These are phyloP conservation scores for Penicillium silybi DNA, from an alignment of 495 filamentous ascomycete genomes.

Conservation along the genomic window DNA sequence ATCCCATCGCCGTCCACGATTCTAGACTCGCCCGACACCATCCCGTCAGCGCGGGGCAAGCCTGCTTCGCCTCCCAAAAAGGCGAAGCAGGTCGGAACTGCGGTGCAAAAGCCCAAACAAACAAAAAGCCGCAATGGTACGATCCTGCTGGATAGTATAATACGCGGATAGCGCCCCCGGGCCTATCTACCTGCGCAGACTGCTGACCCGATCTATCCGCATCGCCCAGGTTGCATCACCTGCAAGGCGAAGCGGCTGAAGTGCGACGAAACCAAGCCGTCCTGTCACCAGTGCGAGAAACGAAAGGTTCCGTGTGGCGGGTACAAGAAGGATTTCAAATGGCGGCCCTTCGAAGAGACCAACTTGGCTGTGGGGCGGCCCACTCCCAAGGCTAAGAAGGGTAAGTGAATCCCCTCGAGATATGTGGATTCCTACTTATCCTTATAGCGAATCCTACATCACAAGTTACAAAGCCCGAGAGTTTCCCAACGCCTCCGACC, in stretches of 20 bases:
- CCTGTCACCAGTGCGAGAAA: conserved; percentile 68
- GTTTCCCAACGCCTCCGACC: conserved; percentile 17
- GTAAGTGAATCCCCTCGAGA: conserved; percentile 23
- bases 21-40: conserved; percentile 42
- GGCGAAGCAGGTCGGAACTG: conserved; percentile 21
- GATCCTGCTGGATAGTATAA: conserved; percentile 15
- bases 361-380: conserved; percentile 49
- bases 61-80: conserved; percentile 28
- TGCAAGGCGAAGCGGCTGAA: conserved; percentile 81
- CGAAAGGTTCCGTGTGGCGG: conserved; percentile 70
- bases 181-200: conserved; percentile 18
- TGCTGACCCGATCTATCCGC: conserved; percentile 32
- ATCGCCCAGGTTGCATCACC: conserved; percentile 64
- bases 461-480: conserved; percentile 1
- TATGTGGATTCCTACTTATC: background rate
- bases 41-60: conserved; percentile 25
- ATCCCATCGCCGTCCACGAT: conserved; percentile 63
- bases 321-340: conserved; percentile 83
- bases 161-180: background rate
- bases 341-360: conserved; percentile 72
- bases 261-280: conserved; percentile 76
- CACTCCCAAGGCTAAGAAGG: conserved; percentile 42
- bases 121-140: conserved; percentile 82
- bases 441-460: background rate
- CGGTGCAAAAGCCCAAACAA: conserved; percentile 61